Evolutionary conservation across 176 grass and related monocot genomes (phyloP).

Genomic region (Carex kokanica): DNA sequence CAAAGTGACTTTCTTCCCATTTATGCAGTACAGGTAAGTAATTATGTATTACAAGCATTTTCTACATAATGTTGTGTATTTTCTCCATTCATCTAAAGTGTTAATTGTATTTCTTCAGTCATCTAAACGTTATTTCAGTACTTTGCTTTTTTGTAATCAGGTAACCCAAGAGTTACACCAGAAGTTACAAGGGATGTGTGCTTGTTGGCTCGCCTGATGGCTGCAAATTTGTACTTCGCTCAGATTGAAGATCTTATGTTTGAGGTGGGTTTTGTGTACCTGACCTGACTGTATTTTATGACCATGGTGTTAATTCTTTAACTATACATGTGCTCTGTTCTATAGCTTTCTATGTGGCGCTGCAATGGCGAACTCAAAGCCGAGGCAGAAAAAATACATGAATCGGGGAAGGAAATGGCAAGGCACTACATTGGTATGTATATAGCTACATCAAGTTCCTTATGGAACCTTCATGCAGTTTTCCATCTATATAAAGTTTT

Average conservation of each 20-base stretch:
- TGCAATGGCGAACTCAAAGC: conserved; percentile 75
- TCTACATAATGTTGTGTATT: not conserved
- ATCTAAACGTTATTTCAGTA: not conserved
- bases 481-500: not conserved
- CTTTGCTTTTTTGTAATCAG: conserved; percentile 47
- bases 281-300: not conserved
- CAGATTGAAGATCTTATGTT: conserved; percentile 99
- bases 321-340: conserved; percentile 22
- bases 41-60: not conserved
- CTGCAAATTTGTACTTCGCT: conserved; percentile 90
- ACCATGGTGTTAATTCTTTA: not conserved
- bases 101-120: not conserved
- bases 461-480: not conserved
- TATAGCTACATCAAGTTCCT: conserved; percentile 1
- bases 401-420: conserved; percentile 55
- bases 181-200: conserved; percentile 99
- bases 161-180: conserved; percentile 95
- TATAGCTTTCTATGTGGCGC: conserved; percentile 99
- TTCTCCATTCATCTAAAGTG: not conserved
- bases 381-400: conserved; percentile 61
- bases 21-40: not conserved
- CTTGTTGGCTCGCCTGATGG: conserved; percentile 95
- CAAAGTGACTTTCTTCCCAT: not conserved
- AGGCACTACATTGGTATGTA: conserved; percentile 94
- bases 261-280: conserved; percentile 50